Evolutionary conservation across 148 eudicot species (phyloP).

Genomic region (Amaranthus palmeri): DNA sequence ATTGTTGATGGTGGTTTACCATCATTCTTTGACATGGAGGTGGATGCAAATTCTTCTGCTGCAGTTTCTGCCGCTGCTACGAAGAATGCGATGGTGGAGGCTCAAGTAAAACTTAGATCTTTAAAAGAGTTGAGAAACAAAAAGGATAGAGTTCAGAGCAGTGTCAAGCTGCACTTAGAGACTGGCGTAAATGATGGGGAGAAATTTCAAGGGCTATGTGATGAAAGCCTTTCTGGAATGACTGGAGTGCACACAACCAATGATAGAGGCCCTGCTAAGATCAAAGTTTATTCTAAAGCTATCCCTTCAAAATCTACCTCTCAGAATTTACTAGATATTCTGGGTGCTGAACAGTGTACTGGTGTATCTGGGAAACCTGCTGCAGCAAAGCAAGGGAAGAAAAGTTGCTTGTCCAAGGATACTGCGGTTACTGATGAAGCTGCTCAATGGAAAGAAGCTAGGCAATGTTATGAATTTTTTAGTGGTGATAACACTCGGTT

Average conservation of each 20-base stretch:
- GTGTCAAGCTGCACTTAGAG: conserved; percentile 24
- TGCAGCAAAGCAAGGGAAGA: conserved; percentile 24
- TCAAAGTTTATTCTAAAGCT: conserved; percentile 27
- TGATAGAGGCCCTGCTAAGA: conserved; percentile 26
- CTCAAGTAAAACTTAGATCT: conserved; percentile 55
- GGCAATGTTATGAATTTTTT: conserved; percentile 60
- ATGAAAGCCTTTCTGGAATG: conserved; percentile 25
- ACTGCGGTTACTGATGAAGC: conserved; percentile 33
- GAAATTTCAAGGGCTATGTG: conserved; percentile 15
- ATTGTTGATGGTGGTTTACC: conserved; percentile 36
- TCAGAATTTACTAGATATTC: conserved; percentile 25
- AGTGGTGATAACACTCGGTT: conserved; percentile 28
- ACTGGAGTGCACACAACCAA: conserved; percentile 25
- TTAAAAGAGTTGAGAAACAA: conserved; percentile 50
- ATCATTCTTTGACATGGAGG: conserved; percentile 68
- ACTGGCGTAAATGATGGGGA: conserved; percentile 31
- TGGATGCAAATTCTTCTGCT: conserved; percentile 43
- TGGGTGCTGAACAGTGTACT: conserved; percentile 22
- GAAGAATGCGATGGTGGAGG: conserved; percentile 63
- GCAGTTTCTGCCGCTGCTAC: conserved; percentile 49
- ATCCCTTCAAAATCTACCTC: conserved; percentile 24
- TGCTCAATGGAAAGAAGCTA: conserved; percentile 63
- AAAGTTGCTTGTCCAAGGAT: conserved; percentile 28
- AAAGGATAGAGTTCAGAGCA: conserved; percentile 39
- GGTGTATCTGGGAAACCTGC: conserved; percentile 25